These are phyloP conservation scores for Sporisorium iseilematis-ciliati DNA, from an alignment of 1,284 basidiomycete species.

Conservation along the genomic window DNA sequence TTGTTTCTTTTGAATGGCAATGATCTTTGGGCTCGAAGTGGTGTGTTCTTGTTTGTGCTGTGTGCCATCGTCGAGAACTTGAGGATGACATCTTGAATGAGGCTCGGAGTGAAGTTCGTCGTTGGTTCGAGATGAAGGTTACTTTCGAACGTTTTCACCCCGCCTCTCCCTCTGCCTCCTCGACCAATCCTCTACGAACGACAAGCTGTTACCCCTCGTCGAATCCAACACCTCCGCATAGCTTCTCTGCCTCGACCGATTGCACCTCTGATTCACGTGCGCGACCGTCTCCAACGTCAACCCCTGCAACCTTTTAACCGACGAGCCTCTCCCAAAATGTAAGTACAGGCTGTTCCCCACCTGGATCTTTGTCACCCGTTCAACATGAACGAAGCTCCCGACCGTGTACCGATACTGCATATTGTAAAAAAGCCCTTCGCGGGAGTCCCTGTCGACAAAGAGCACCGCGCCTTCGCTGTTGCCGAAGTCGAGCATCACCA, in stretches of 20 bases:
- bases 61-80: too few species aligned
- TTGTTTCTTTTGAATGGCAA: background rate
- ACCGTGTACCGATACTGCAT: background rate
- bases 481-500: slow-evolving; percentile 1
- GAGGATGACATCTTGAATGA: too few species aligned
- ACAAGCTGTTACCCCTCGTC: background rate
- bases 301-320: background rate
- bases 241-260: background rate
- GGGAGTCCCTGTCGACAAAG: background rate
- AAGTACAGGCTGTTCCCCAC: background rate
- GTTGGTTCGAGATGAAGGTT: too few species aligned
- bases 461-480: background rate
- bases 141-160: too few species aligned
- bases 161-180: too few species aligned
- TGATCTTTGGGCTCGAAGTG: background rate
- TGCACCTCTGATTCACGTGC: background rate
- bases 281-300: background rate
- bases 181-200: background rate
- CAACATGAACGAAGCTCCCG: background rate
- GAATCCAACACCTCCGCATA: background rate
- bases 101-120: too few species aligned
- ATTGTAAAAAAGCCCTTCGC: background rate
- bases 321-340: background rate
- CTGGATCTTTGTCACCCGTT: background rate
- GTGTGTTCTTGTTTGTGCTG: too few species aligned